These are phyloP conservation scores for Cercophora samala DNA, from an alignment of 495 filamentous ascomycete genomes.

Conservation along the genomic window DNA sequence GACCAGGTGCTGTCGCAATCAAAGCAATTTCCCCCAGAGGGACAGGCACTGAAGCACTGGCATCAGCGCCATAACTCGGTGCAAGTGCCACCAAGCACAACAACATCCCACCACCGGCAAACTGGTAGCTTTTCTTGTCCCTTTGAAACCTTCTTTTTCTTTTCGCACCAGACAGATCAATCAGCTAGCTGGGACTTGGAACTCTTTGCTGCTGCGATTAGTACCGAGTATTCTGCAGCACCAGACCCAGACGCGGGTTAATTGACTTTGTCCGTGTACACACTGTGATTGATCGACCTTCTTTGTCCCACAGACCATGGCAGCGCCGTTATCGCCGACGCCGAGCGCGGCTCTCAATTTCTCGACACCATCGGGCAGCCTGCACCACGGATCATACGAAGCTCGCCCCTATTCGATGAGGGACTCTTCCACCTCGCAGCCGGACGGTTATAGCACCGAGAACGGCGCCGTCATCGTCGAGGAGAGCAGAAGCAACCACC, in stretches of 20 bases:
- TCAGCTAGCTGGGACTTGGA: neutral
- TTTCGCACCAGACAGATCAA: neutral
- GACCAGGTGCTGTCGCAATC: constrained; percentile 9
- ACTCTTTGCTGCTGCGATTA: neutral
- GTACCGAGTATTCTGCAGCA: neutral
- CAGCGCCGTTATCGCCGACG: constrained; percentile 38
- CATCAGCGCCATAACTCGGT: constrained; percentile 4
- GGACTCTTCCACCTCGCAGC: constrained; percentile 15
- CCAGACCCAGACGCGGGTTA: neutral
- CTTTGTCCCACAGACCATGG: constrained; percentile 25
- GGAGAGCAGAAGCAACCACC: constrained; percentile 7
- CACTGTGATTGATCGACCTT: constrained; percentile 8
- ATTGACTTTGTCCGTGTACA: neutral
- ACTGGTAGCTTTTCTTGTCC: neutral
- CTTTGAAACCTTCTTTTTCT: neutral
- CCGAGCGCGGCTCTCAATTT: constrained; percentile 38
- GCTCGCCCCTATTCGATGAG: constrained; percentile 15
- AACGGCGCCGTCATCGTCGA: constrained; percentile 15
- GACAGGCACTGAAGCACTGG: neutral
- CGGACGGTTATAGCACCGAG: constrained; percentile 19
- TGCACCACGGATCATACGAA: constrained; percentile 31
- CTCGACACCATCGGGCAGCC: constrained; percentile 31
- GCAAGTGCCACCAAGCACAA: neutral
- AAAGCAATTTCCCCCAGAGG: constrained; percentile 24
- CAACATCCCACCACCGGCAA: neutral